Base-by-base conservation (phyloP, 768 basidiomycete genomes). In the Cystofilobasidium macerans region DNA sequence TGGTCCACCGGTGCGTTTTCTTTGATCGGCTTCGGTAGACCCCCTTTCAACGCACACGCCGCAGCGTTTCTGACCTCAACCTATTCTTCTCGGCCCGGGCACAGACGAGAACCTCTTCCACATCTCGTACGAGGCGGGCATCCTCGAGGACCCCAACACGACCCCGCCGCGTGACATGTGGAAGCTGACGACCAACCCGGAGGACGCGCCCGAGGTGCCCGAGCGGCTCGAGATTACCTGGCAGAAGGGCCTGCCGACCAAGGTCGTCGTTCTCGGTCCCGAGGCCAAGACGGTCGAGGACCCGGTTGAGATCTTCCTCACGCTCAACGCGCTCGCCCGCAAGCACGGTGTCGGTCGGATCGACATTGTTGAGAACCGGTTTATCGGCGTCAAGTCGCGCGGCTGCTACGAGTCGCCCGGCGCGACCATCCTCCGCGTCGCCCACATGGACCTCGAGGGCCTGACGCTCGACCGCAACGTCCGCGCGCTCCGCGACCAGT, bases 371-470 rank as follows among this genome's bases (percentile, higher is more conserved):
- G 94, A 99, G 80, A 99, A 99, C 81, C 84, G 95, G 62, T 99
- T 95, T 80, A 97, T 98, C 75, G 95, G 95, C 64, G 95, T 99
- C 75, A 99, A 98, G 78, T 91, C 89, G 57, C 89, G 95, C 36
- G 95, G 95, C n/a, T 99, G 95, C 80, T 99, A 99, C 80, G 95
- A 99, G 78, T 87, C 88, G 1, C 95, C 95, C 20, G 95, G 86
- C 7, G 95, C 91, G 28, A 95, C 93, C 58, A 97, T 98, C 78
- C 81, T 99, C 56, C 89, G 95, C 68, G 85, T 82, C 20, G 94
- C 95, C 9, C 95, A 98, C 79, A 81, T 99, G 77, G 95, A 99
- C 71, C 79, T 99, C 71, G 95, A 98, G 77, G 95, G 95, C 51
- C 83, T 99, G 62, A 95, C 92, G 51, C 83, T 98, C 67, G 95